A percentile compares a stretch with the other conserved stretches of the same genome.
Conservation (phyloP, 1,284 basidiomycete genomes). For the Caloboletus firmus region DNA sequence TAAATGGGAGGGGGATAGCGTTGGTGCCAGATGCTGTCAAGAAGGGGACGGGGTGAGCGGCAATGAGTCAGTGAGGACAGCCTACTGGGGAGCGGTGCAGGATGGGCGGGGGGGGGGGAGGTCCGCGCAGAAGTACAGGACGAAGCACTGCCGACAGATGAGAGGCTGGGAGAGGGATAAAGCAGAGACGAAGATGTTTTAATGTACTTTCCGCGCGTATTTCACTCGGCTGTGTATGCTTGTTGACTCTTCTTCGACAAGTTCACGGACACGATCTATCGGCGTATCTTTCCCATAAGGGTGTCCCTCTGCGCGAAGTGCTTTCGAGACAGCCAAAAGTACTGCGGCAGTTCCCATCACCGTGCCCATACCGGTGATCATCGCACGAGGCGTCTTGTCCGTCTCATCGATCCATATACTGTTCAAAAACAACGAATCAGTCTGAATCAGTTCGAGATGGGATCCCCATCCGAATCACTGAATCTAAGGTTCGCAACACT, state of each 20-base stretch:
- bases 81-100: conserved; percentile 4
- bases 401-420: neutral
- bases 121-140: conserved; percentile 6
- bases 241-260: conserved; percentile 30
- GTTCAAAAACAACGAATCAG: neutral
- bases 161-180: conserved; percentile 11
- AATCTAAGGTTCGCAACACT: conserved; percentile 37
- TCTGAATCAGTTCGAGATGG: conserved; percentile 14
- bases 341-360: conserved; percentile 21
- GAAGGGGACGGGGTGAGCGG: neutral
- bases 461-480: conserved; percentile 21
- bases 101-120: neutral
- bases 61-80: neutral
- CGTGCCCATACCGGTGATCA: conserved; percentile 27
- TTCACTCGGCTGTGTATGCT: conserved; percentile 30
- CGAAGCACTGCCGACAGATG: conserved; percentile 24
- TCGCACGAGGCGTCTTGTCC: conserved; percentile 20
- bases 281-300: conserved; percentile 34
- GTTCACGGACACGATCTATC: conserved; percentile 28
- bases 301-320: conserved; percentile 31
- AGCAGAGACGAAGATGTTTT: conserved; percentile 15
- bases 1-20: conserved; percentile 11
- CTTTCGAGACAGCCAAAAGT: conserved; percentile 13
- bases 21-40: neutral
- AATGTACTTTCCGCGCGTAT: conserved; percentile 19